Evolutionary conservation across 2,329 filamentous ascomycete genomes (phyloP).

Genomic region (Ascocoryne sarcoides): DNA sequence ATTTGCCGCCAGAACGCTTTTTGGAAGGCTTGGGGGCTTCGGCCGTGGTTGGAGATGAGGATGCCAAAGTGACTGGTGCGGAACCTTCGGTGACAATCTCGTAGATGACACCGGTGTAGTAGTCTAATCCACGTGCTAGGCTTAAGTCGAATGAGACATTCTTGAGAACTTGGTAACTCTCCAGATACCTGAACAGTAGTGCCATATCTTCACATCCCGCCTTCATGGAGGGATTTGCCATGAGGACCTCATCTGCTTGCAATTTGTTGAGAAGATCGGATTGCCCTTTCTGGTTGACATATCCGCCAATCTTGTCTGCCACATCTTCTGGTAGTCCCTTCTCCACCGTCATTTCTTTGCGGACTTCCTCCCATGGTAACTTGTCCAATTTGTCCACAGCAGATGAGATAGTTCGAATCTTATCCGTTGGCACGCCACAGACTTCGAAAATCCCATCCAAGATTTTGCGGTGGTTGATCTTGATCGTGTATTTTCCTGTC

Average conservation of each 20-base stretch:
- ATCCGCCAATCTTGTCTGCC: constrained; percentile 81
- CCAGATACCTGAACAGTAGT: constrained; percentile 72
- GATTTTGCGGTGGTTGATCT: constrained; percentile 92
- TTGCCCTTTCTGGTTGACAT: constrained; percentile 68
- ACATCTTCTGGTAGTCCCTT: constrained; percentile 71
- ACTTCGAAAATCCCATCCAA: constrained; percentile 88
- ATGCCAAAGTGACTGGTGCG: constrained; percentile 24
- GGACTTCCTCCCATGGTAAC: constrained; percentile 79
- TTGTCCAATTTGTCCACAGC: constrained; percentile 97
- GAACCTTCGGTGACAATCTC: constrained; percentile 68
- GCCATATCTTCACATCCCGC: constrained; percentile 74
- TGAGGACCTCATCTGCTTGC: constrained; percentile 56
- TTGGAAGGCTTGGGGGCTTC: constrained; percentile 30
- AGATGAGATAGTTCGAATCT: constrained; percentile 81
- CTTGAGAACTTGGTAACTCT: constrained; percentile 64
- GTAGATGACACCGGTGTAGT: constrained; percentile 72
- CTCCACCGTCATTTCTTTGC: constrained; percentile 86
- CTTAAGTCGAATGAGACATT: constrained; percentile 83
- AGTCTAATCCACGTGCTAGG: constrained; percentile 82
- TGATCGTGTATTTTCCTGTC: constrained; percentile 62
- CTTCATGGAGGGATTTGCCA: constrained; percentile 65
- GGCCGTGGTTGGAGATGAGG: constrained; percentile 31
- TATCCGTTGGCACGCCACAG: constrained; percentile 77
- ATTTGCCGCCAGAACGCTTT: constrained; percentile 40
- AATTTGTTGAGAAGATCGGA: constrained; percentile 66